Conservation (phyloP, 257 asterid genomes). For the Nicotiana paniculata region DNA sequence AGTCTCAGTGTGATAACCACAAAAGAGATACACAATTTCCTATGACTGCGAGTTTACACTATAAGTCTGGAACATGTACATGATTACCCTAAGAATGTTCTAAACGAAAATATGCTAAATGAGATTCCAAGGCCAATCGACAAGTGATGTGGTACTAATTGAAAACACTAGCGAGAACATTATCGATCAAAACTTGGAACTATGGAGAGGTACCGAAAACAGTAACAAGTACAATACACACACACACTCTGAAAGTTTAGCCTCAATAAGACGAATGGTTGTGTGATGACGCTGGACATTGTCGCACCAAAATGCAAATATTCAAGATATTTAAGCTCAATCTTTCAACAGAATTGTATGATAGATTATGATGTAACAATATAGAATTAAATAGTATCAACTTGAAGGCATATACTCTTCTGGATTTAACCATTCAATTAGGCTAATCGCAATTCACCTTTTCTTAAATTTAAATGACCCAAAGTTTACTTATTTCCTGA, state of each 20-base stretch:
- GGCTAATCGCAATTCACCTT: neutral
- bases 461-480: neutral
- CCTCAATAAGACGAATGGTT: neutral
- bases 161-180: neutral
- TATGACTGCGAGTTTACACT: neutral
- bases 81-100: neutral
- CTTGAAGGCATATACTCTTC: neutral
- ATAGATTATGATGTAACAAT: neutral
- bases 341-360: neutral
- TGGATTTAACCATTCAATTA: neutral
- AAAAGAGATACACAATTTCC: neutral
- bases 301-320: neutral
- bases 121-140: neutral
- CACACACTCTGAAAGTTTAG: neutral
- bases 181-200: neutral
- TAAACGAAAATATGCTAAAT: neutral
- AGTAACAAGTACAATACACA: neutral
- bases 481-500: neutral
- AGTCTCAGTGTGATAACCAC: neutral
- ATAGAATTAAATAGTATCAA: neutral
- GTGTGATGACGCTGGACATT: neutral
- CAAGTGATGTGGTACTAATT: neutral
- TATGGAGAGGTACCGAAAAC: neutral
- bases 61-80: neutral
- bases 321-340: neutral